Evolutionary conservation across 192 early-diverging fungal genomes (phyloP).

Genomic region (Diversispora eburnea): DNA sequence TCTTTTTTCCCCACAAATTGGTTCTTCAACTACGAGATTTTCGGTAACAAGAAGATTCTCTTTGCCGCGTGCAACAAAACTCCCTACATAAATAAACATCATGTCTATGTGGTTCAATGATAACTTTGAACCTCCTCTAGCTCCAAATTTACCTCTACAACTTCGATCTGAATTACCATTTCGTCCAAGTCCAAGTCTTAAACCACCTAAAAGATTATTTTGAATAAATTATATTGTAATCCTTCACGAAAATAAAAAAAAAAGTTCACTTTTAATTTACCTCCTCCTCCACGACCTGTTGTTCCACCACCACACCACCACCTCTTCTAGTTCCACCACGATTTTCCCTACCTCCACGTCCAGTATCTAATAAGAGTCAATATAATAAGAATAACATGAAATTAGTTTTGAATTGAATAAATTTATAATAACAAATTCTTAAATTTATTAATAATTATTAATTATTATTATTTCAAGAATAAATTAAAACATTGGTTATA

Average conservation of each 20-base stretch:
- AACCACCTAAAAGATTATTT: no score
- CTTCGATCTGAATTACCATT: conserved; percentile 33
- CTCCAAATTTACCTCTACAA: conserved; percentile 56
- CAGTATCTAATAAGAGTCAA: no score
- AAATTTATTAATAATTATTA: no score
- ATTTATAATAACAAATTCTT: no score
- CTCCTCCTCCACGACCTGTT: conserved; percentile 54
- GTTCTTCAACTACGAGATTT: conserved; percentile 96
- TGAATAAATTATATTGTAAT: no score
- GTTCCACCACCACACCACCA: conserved; percentile 49
- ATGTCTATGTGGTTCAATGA: conserved; percentile 97
- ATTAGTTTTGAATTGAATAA: no score
- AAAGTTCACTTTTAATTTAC: no score
- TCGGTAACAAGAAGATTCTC: conserved; percentile 98
- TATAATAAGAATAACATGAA: no score
- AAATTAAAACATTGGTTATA: no score
- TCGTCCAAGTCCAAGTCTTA: no score
- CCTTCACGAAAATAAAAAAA: no score
- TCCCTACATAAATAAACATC: conserved; percentile 48
- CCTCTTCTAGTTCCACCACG: conserved; percentile 43
- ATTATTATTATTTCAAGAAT: no score
- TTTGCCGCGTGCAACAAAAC: conserved; percentile 98
- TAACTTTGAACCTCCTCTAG: conserved; percentile 89
- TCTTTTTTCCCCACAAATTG: conserved; percentile 98
- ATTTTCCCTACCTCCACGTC: conserved; percentile 37